Conservation (phyloP, 805 yeast species). For the Saturnispora galanensis region DNA sequence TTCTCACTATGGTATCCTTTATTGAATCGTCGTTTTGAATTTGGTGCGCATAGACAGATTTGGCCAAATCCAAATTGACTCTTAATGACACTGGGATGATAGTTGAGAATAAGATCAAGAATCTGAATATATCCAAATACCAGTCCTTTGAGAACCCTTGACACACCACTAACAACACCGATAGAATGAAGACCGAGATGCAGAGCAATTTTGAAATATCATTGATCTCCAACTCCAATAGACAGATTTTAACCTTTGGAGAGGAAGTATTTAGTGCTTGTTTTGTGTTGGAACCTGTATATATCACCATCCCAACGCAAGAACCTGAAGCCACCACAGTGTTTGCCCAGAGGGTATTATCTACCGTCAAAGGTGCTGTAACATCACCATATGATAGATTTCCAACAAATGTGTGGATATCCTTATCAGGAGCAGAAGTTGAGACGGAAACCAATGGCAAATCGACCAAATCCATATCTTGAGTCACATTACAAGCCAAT, state of each 20-base stretch:
- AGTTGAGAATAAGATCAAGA: conserved; percentile 83
- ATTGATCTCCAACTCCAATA: conserved; percentile 86
- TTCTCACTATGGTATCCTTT: conserved; percentile 84
- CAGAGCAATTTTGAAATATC: conserved; percentile 80
- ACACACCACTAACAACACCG: conserved; percentile 66
- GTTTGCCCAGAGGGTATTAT: conserved; percentile 96
- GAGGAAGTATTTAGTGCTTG: conserved; percentile 89
- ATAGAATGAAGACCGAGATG: conserved; percentile 70
- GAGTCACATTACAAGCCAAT: conserved; percentile 67
- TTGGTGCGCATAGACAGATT: conserved; percentile 90
- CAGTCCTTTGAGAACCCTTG: conserved; percentile 67
- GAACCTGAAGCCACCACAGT: conserved; percentile 93
- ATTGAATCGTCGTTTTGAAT: conserved; percentile 81
- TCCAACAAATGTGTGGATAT: conserved; percentile 76
- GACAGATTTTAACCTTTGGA: conserved; percentile 80
- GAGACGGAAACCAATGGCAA: conserved; percentile 47
- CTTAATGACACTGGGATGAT: conserved; percentile 93
- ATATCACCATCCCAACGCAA: conserved; percentile 78
- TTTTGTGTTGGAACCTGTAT: conserved; percentile 89
- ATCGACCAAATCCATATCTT: conserved; percentile 38
- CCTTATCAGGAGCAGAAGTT: conserved; percentile 75
- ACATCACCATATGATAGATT: conserved; percentile 51
- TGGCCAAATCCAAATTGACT: conserved; percentile 90
- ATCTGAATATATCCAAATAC: conserved; percentile 88
- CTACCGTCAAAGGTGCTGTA: conserved; percentile 62